A percentile compares a stretch with the other conserved stretches of the same genome.
Conservation (phyloP, 345 rosid genomes). For the Eucalyptus curtisii region DNA sequence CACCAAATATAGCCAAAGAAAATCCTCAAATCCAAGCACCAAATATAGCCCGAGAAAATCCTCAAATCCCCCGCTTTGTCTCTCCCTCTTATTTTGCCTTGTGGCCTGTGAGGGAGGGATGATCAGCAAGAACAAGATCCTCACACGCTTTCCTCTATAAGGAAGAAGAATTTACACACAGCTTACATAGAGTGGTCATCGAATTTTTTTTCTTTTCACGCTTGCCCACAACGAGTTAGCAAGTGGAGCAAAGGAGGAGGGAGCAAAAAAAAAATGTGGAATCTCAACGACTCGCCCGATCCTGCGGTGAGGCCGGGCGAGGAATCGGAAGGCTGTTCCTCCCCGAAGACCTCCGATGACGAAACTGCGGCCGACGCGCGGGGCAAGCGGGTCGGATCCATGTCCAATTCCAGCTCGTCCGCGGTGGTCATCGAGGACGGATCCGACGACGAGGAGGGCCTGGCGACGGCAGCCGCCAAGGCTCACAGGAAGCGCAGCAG, state of each 20-base stretch:
- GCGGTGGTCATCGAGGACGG: conserved; percentile 73
- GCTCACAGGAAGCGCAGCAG: conserved; percentile 17
- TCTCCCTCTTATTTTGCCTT: neutral
- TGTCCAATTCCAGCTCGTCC: conserved; percentile 78
- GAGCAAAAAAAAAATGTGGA: conserved; percentile 41
- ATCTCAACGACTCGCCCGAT: conserved; percentile 66
- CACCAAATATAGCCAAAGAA: neutral
- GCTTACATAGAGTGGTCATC: neutral
- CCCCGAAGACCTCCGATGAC: conserved; percentile 19
- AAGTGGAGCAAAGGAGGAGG: neutral
- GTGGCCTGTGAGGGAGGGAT: neutral
- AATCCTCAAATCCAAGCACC: too few species aligned
- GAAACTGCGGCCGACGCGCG: conserved; percentile 14
- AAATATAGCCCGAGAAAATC: too few species aligned
- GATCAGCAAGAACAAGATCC: neutral
- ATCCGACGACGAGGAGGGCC: conserved; percentile 48
- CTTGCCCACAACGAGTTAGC: neutral
- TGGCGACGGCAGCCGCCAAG: conserved; percentile 36
- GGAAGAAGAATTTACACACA: neutral
- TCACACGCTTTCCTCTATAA: neutral
- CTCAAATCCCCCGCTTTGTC: too few species aligned
- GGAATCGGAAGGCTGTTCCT: conserved; percentile 39
- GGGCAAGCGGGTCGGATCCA: conserved; percentile 57
- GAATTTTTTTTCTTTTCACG: neutral
- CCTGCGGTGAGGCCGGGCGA: conserved; percentile 11